Percentiles rank a stretch among this genome's conserved stretches.
These are phyloP conservation scores for Parastagonospora nodorum DNA, from an alignment of 2,329 filamentous ascomycete genomes.

Conservation along the genomic window DNA sequence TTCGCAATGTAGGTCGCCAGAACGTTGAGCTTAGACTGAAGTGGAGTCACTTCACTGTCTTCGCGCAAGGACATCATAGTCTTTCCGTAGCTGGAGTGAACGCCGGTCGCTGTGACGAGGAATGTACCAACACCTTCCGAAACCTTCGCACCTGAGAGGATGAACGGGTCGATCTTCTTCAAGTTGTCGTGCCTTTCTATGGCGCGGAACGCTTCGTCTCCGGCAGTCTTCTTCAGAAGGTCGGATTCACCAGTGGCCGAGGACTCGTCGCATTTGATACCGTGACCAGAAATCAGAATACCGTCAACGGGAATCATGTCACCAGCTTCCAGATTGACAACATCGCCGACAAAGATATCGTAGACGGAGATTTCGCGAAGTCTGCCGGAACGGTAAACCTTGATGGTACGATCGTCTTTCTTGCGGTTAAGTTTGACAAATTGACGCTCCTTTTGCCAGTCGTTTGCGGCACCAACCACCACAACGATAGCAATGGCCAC, in stretches of 20 bases:
- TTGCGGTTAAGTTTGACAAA: conserved; percentile 82
- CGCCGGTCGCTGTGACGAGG: conserved; percentile 74
- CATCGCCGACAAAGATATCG: conserved; percentile 71
- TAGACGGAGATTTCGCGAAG: conserved; percentile 68
- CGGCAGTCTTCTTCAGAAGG: conserved; percentile 69
- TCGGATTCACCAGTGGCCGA: conserved; percentile 77
- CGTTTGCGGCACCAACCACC: conserved; percentile 76
- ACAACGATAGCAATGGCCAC: conserved; percentile 78
- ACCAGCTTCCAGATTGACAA: conserved; percentile 72
- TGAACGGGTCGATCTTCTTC: conserved; percentile 78
- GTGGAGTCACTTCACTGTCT: conserved; percentile 75
- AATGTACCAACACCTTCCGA: conserved; percentile 77
- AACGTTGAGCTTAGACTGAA: conserved; percentile 77
- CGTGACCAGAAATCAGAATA: conserved; percentile 68
- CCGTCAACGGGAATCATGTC: conserved; percentile 74
- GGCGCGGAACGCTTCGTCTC: conserved; percentile 67
- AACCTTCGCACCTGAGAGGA: conserved; percentile 84
- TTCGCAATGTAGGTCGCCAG: conserved; percentile 83
- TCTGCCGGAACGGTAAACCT: conserved; percentile 75
- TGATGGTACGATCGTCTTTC: conserved; percentile 76
- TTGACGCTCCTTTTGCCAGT: conserved; percentile 81
- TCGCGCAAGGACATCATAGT: conserved; percentile 79
- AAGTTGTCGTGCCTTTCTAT: conserved; percentile 66
- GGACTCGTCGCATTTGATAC: conserved; percentile 73
- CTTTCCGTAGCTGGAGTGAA: conserved; percentile 76